Base-by-base conservation (phyloP, 2,329 filamentous ascomycete species). In the Botrytis porri region DNA sequence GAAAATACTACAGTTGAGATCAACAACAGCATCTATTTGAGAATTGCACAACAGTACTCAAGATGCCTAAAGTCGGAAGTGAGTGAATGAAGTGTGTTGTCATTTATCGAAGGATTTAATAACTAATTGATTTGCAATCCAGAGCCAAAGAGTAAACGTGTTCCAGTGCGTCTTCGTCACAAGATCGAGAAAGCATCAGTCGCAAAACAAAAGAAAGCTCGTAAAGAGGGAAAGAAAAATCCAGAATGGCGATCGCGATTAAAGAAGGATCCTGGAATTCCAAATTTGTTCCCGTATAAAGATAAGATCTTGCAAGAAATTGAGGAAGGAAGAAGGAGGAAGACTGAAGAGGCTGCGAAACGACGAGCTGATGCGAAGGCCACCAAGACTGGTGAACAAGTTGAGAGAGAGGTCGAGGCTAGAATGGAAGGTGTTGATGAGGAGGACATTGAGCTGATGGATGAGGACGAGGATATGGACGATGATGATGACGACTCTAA, bases 191-290 rank as follows among this genome's bases (percentile, higher is more conserved):
- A 99, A 84, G 91, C 93, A 35, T 93, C 95, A 70, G 89, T 89
- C 60, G 91, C 93, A 75, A 99, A 99, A 86, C 94, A 97, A 84
- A 90, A 91, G 81, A 99, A 99, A 84, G 85, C 90, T 75, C 92
- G 90, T 81, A 98, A 97, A 86, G 86, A 90, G 73, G 94, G 92
- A 72, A 98, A 97, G 86, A 94, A 97, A 89, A 97, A 98, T 83
- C 95, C 96, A 48, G 90, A 97, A 93, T 98, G 96, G 94, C 90
- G 93, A 78, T 95, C 94, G 74, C 93, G 94, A 82, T 82, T 97
- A 78, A 98, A 98, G 89, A 99, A 98, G 85, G 96, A 99, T 80
- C 96, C 95, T 37, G 96, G 96, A 66, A 98, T 99, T 75, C 96
- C 96, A 59, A 99, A 98, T 81, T 85, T 98, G 51, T 99, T 98